Evolutionary conservation across 2,329 filamentous ascomycete genomes (phyloP).

Genomic region (Neonectria faginata): DNA sequence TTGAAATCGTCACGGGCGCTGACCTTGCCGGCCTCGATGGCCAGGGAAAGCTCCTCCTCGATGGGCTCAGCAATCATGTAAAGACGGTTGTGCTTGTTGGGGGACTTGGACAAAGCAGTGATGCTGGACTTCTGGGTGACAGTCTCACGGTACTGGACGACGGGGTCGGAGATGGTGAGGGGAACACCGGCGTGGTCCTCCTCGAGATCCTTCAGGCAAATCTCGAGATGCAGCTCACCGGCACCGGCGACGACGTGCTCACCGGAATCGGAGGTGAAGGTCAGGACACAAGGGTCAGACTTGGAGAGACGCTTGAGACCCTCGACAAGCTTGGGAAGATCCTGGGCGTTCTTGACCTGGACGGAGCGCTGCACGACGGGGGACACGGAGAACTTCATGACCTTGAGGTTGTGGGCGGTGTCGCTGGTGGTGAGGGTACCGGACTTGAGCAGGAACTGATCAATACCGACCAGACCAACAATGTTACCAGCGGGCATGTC

Average conservation of each 20-base stretch:
- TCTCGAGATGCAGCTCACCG: slow-evolving; percentile 99
- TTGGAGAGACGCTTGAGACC: slow-evolving; percentile 99
- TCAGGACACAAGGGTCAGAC: slow-evolving; percentile 98
- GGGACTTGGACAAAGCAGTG: slow-evolving; percentile 97
- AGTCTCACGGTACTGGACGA: slow-evolving; percentile 99
- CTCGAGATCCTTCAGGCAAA: slow-evolving; percentile 99
- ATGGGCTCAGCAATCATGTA: slow-evolving; percentile 95
- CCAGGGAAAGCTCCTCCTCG: slow-evolving; percentile 88
- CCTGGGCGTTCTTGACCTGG: slow-evolving; percentile 99
- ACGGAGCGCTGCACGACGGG: slow-evolving; percentile 98
- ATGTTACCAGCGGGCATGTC: slow-evolving; percentile 99
- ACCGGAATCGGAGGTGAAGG: slow-evolving; percentile 88
- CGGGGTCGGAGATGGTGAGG: slow-evolving; percentile 96
- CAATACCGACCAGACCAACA: slow-evolving; percentile 98
- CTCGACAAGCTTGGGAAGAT: slow-evolving; percentile 99
- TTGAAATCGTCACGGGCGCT: slow-evolving; percentile 98
- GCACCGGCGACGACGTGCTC: slow-evolving; percentile 99
- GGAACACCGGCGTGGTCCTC: slow-evolving; percentile 99
- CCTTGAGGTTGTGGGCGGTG: slow-evolving; percentile 99
- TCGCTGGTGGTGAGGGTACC: slow-evolving; percentile 98
- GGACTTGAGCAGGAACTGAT: slow-evolving; percentile 99
- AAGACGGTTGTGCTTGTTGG: slow-evolving; percentile 99
- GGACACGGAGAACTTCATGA: slow-evolving; percentile 99
- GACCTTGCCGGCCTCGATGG: slow-evolving; percentile 94
- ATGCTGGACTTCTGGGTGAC: slow-evolving; percentile 88